Base-by-base conservation (phyloP, 2,329 filamentous ascomycete genomes). In the Hymenoscyphus occultus region DNA sequence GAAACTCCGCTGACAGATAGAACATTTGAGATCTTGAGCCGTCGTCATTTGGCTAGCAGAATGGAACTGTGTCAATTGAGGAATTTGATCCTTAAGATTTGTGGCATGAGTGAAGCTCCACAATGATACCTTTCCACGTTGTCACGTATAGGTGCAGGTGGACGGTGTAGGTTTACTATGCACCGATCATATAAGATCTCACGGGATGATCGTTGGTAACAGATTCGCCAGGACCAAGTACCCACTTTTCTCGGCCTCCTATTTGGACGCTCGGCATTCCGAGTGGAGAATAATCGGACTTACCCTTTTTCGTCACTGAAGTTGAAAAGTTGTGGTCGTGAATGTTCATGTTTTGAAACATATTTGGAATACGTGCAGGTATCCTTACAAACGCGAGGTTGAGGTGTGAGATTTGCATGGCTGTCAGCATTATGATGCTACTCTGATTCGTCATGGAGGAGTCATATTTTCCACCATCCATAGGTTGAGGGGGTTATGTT, bases 1-100 rank as follows among this genome's bases (percentile, higher is more conserved):
- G 59, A 67, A 67, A 16, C 56, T 64, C 28, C 59, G 64, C 19
- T 59, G 61, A 57, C 66, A 67, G 22, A 45, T 60, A 22, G 42
- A 39, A 48, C 66, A 67, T 19, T 58, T 58, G 16, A 59, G 60
- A 35, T 58, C 42, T 28, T 56, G 59, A 39, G 6, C 58, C 16
- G 39, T 39, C 40, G 31, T 39, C 16, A 28, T 57, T 57, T 59
- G 56, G 31, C 19, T 16, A 39, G 28, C 48, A 16, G 40, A 19
- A 51, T 14, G 6, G 40, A 13, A 40, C 19, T 59, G 19, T 59
- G 32, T 59, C 31, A 32, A 39, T 42, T 12, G 19, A 42, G 39
- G 57, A 42, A 14, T 14, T 14, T 39, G 19, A 10, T 28, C 13
- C 12, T 22, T 19, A 16, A n/a, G 6, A 35, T 35, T 35, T 35